Evolutionary conservation across 169 alveolate species (phyloP).

Genomic region (Plasmodium falciparum): DNA sequence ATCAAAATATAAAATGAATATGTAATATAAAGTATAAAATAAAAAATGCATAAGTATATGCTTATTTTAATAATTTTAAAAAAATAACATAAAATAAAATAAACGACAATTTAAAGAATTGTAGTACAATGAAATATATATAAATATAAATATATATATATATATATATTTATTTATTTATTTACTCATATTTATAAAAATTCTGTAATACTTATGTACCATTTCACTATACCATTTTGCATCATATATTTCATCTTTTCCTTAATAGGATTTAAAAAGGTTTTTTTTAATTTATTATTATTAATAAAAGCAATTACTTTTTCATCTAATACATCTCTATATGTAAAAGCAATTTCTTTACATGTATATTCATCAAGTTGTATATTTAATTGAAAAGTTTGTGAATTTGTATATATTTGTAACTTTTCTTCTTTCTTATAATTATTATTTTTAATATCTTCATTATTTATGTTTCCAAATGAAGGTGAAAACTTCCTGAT

Average conservation of each 20-base stretch:
- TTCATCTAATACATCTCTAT: slow-evolving; percentile 52
- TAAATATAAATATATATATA: not conserved
- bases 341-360: slow-evolving; percentile 26
- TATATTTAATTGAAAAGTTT: slow-evolving; percentile 42
- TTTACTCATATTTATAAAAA: not conserved
- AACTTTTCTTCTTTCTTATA: not conserved
- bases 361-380: slow-evolving; percentile 55
- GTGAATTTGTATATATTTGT: not conserved
- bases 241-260: slow-evolving; percentile 66
- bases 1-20: too few species aligned
- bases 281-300: slow-evolving; percentile 31
- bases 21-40: too few species aligned
- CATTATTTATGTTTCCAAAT: slow-evolving; percentile 57
- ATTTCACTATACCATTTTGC: slow-evolving; percentile 21
- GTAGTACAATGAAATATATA: slow-evolving; percentile 1
- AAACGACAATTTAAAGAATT: not conserved
- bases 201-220: slow-evolving; percentile 65
- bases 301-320: slow-evolving; percentile 27
- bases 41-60: too few species aligned
- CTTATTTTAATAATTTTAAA: not conserved
- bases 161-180: not conserved
- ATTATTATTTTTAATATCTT: slow-evolving; percentile 6
- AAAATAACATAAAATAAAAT: not conserved
- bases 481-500: slow-evolving; percentile 60
- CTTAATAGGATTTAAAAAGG: slow-evolving; percentile 28